Evolutionary conservation across 371 early-diverging fungal species (phyloP), one percentile per base, ranked within the genome.

Genomic region (Zancudomyces culisetae): DNA sequence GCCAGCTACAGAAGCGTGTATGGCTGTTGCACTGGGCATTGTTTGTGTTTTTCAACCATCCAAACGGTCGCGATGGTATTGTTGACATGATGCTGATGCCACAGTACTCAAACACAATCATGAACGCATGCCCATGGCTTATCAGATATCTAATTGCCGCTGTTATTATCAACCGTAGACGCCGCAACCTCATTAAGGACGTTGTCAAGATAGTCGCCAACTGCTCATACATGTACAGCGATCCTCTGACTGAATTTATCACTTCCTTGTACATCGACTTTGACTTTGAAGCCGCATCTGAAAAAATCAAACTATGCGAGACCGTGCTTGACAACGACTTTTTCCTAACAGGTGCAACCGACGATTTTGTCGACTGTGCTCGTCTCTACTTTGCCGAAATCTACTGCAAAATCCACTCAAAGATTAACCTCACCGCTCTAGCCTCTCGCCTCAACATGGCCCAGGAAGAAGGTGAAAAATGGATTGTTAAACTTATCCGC

Each of bases 1-100:
- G 84, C 54, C 89, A 88, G 67, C 79, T 94, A 48, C 83, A 90
- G 61, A 86, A 87, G 64, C 83, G 92, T 51, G 79, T 85, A 43
- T 89, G 88, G 86, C 71, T 92, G 53, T 77, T 94, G 62, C 92
- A 92, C 75, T 92, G 93, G 92, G 83, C 89, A 24, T 71, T 94
- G 56, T 92, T 91, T 64, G 87, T 94, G 28, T 90, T 90, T 73
- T 94, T 94, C 75, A 91, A 91, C 73, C 92, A 94, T 67, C 85
- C 90, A 47, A 81, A 84, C 67, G 92, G 94, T 27, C 85, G 87
- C 52, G 93, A 94, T 64, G 83, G 76, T 53, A 79, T 92, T 56
- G 74, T 90, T 46, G 94, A 94, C 62, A 75, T 90, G 63, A 87
- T 90, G 73, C 75, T 92, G 66, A 79, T 80, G 51, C 85, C 90